phyloP scores from a whole-genome alignment of 2,329 filamentous ascomycete species.

The Phyllosticta citribraziliensis region DNA sequence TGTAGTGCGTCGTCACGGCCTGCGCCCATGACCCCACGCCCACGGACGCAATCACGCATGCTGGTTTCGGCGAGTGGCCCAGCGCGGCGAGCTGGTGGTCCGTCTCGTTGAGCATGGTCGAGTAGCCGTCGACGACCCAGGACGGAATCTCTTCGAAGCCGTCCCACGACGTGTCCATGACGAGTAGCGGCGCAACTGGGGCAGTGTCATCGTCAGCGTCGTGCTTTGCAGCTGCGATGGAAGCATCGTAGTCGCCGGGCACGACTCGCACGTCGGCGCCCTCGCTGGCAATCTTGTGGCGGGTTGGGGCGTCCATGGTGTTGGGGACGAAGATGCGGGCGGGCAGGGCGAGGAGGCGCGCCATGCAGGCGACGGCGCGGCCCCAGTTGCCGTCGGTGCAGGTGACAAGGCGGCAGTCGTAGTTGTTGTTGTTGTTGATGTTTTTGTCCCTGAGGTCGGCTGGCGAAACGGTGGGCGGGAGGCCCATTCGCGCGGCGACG shows the following conservation, averaged over 20 bases:
- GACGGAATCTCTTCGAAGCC: slow-evolving; percentile 57
- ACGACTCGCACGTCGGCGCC: slow-evolving; percentile 50
- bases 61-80: slow-evolving; percentile 25
- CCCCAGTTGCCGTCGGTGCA: slow-evolving; percentile 73
- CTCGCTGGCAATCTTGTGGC: slow-evolving; percentile 48
- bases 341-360: slow-evolving; percentile 44
- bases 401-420: slow-evolving; percentile 41
- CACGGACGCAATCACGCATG: slow-evolving; percentile 52
- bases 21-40: slow-evolving; percentile 67
- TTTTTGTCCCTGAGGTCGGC: slow-evolving; percentile 32
- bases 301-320: slow-evolving; percentile 46
- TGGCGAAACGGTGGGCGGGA: slow-evolving; percentile 36
- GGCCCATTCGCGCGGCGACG: slow-evolving; percentile 35
- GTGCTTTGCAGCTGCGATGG: slow-evolving; percentile 42
- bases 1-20: slow-evolving; percentile 57
- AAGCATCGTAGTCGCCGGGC: slow-evolving; percentile 52
- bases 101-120: slow-evolving; percentile 59
- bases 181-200: slow-evolving; percentile 35
- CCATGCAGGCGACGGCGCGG: slow-evolving; percentile 62
- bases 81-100: slow-evolving; percentile 48
- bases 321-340: slow-evolving; percentile 54
- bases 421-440: slow-evolving; percentile 9
- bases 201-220: not conserved
- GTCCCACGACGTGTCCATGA: slow-evolving; percentile 60
- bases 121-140: slow-evolving; percentile 72